Conservation (phyloP, 129 eudicot genomes). For the Dittrichia graveolens region DNA sequence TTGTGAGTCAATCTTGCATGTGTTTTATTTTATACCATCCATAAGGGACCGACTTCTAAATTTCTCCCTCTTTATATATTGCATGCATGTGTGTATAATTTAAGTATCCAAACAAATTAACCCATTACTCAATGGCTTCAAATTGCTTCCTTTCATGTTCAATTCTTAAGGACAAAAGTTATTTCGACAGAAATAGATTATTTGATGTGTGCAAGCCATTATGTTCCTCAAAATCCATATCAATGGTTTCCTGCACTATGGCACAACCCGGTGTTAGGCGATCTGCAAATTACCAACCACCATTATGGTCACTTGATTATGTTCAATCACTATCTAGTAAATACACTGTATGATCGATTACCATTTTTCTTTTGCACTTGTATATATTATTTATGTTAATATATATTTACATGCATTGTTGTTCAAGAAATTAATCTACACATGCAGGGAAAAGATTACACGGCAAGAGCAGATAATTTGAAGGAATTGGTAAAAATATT, state of each 20-base stretch:
- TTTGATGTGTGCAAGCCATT: background rate
- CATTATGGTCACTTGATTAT: background rate
- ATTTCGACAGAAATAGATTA: background rate
- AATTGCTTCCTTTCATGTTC: background rate
- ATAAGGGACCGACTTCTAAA: too few species aligned
- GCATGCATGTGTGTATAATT: too few species aligned
- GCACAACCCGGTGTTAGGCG: background rate
- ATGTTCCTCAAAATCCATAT: background rate
- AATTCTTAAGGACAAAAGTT: background rate
- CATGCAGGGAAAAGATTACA: slow-evolving; percentile 1
- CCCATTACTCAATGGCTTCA: background rate
- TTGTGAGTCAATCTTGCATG: too few species aligned
- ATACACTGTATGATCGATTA: background rate
- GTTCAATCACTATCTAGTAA: slow-evolving; percentile 4
- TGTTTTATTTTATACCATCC: too few species aligned
- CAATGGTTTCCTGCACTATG: background rate
- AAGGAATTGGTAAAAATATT: background rate
- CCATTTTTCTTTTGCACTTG: background rate
- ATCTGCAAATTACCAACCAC: slow-evolving; percentile 7
- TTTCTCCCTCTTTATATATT: too few species aligned
- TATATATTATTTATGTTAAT: too few species aligned
- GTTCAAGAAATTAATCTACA: too few species aligned
- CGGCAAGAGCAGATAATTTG: background rate
- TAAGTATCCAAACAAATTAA: too few species aligned
- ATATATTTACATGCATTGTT: too few species aligned